Conservation (phyloP, 1,139 yeast species). For the Hyphopichia burtonii region DNA sequence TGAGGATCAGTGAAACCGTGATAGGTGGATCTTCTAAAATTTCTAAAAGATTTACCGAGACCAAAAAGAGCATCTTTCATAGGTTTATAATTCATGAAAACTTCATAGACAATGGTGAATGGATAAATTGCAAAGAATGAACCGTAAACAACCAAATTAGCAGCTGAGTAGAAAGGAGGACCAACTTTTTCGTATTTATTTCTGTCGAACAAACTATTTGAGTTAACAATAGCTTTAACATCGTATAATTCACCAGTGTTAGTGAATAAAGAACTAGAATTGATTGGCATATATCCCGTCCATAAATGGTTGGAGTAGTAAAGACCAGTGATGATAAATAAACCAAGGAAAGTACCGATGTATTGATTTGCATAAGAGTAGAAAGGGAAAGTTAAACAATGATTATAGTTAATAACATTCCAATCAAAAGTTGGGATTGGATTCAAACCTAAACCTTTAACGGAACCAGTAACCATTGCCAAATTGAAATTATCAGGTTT, state of each 20-base stretch:
- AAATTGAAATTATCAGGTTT: constrained; percentile 31
- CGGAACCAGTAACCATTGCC: constrained; percentile 57
- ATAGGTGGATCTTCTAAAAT: constrained; percentile 8
- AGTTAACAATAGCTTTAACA: constrained; percentile 41
- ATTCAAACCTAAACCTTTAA: constrained; percentile 54
- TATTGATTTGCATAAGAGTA: constrained; percentile 42
- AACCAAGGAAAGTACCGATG: constrained; percentile 44
- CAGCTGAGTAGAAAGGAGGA: constrained; percentile 44
- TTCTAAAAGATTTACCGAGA: constrained; percentile 15
- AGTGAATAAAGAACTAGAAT: constrained; percentile 44
- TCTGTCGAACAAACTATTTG: constrained; percentile 35
- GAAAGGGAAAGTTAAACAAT: constrained; percentile 43
- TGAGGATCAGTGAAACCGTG: constrained; percentile 44
- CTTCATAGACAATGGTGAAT: constrained; percentile 47
- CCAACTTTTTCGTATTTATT: constrained; percentile 45
- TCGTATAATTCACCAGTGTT: constrained; percentile 46
- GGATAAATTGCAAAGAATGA: constrained; percentile 61
- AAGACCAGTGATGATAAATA: constrained; percentile 41
- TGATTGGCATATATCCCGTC: constrained; percentile 56
- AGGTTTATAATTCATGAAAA: constrained; percentile 27
- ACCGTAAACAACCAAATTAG: constrained; percentile 50
- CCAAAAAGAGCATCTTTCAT: constrained; percentile 22
- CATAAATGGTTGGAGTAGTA: constrained; percentile 52
- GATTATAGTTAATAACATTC: constrained; percentile 27
- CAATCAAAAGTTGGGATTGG: constrained; percentile 59